These are phyloP conservation scores for Neostapfia colusana DNA, from an alignment of 176 grass and related monocot species.

Conservation along the genomic window DNA sequence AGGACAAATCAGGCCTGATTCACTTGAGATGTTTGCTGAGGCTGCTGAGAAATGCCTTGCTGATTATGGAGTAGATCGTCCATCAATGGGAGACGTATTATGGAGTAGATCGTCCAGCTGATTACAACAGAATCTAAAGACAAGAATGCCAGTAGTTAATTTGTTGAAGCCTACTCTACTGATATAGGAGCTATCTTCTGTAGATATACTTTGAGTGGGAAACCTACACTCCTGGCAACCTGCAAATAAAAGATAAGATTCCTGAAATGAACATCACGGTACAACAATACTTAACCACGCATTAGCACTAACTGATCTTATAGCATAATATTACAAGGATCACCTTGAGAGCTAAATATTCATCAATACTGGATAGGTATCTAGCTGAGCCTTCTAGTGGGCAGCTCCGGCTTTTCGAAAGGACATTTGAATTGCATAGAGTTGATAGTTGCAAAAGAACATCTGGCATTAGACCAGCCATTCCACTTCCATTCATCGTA, in stretches of 20 bases:
- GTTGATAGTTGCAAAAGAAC: conserved; percentile 90
- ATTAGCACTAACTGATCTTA: background rate
- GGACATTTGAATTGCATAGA: conserved; percentile 91
- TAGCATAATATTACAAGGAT: conserved; percentile 9
- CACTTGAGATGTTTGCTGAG: conserved; percentile 79
- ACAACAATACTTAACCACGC: background rate
- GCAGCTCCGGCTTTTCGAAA: conserved; percentile 78
- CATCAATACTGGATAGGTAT: conserved; percentile 79
- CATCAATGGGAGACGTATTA: conserved; percentile 88
- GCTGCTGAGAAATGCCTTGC: conserved; percentile 94
- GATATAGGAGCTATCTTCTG: conserved; percentile 70
- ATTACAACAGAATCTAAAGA: conserved; percentile 32
- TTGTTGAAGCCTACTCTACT: conserved; percentile 14
- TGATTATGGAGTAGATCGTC: conserved; percentile 83
- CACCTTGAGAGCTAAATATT: conserved; percentile 97
- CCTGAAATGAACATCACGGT: conserved; percentile 27
- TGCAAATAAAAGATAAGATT: conserved; percentile 52
- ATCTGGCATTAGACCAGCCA: conserved; percentile 70
- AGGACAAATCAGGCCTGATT: conserved; percentile 59
- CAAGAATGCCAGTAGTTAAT: conserved; percentile 23
- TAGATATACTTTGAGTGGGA: conserved; percentile 94
- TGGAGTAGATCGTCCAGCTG: too few relatives aligned
- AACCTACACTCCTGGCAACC: conserved; percentile 85
- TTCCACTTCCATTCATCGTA: conserved; percentile 32
- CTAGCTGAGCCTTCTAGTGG: conserved; percentile 83